These are phyloP conservation scores for Stemphylium vesicarium DNA, from an alignment of 2,329 filamentous ascomycete species.

Conservation along the genomic window DNA sequence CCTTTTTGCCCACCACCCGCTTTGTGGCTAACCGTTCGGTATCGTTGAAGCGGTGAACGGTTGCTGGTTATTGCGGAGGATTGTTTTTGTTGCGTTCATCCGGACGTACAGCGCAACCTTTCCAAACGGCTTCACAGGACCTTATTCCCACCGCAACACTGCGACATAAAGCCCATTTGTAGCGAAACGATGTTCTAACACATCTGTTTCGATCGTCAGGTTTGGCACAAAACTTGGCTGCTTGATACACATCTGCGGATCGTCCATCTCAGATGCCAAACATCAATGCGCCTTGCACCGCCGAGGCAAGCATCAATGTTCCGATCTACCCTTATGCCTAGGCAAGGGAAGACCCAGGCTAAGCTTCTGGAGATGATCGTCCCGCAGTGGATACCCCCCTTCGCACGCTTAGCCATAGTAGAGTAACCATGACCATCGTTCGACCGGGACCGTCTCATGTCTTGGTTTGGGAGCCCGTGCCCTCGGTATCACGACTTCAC, in stretches of 20 bases:
- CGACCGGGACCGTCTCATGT: slow-evolving; percentile 38
- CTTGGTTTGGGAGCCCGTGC: slow-evolving; percentile 17
- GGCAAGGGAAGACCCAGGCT: slow-evolving; percentile 6
- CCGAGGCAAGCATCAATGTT: slow-evolving; percentile 23
- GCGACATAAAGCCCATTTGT: not conserved
- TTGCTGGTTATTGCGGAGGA: not conserved
- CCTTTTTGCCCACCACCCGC: slow-evolving; percentile 2
- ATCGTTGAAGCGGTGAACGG: not conserved
- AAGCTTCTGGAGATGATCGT: slow-evolving; percentile 29
- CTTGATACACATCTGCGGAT: slow-evolving; percentile 33
- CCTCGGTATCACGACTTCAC: slow-evolving; percentile 31
- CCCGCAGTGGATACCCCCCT: slow-evolving; percentile 23
- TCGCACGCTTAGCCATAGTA: slow-evolving; percentile 13
- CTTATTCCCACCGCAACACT: not conserved
- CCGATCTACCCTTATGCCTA: slow-evolving; percentile 13
- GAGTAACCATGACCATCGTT: slow-evolving; percentile 25
- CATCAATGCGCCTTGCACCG: slow-evolving; percentile 34
- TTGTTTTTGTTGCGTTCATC: not conserved
- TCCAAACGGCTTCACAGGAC: not conserved
- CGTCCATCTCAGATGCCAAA: slow-evolving; percentile 37
- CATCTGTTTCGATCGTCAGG: slow-evolving; percentile 36
- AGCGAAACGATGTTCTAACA: slow-evolving; percentile 7
- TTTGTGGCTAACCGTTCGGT: slow-evolving; percentile 4
- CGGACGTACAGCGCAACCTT: not conserved
- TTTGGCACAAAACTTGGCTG: slow-evolving; percentile 27